Evolutionary conservation across 2,329 filamentous ascomycete species (phyloP).

Genomic region (Ceratocystis albifundus): DNA sequence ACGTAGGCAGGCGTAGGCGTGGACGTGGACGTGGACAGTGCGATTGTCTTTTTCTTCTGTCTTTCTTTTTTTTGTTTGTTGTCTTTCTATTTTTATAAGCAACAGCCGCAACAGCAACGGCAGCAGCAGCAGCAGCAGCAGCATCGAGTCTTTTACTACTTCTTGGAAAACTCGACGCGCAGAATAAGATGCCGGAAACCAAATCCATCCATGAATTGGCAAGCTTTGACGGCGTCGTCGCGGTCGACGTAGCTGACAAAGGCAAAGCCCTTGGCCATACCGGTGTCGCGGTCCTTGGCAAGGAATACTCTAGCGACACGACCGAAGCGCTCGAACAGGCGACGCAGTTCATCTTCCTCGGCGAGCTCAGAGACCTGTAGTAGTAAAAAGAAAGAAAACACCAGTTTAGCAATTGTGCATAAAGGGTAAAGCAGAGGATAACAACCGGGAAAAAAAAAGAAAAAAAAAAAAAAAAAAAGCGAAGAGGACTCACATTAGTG

Average conservation of each 20-base stretch:
- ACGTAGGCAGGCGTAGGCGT: no score
- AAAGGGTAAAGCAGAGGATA: not conserved
- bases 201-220: slow-evolving; percentile 94
- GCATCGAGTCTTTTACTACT: slow-evolving; percentile 8
- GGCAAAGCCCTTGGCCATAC: slow-evolving; percentile 93
- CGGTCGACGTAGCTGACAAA: slow-evolving; percentile 96
- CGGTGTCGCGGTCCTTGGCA: slow-evolving; percentile 94
- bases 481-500: slow-evolving; percentile 65
- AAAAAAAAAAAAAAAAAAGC: slow-evolving; percentile 9
- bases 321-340: slow-evolving; percentile 96
- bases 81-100: slow-evolving; percentile 1
- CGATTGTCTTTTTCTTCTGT: not conserved
- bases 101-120: not conserved
- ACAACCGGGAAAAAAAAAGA: not conserved
- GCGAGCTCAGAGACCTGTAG: slow-evolving; percentile 85
- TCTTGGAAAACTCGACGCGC: slow-evolving; percentile 79
- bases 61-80: slow-evolving; percentile 7
- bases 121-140: not conserved
- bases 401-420: not conserved
- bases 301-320: slow-evolving; percentile 95
- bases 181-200: slow-evolving; percentile 82
- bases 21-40: not conserved
- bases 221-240: slow-evolving; percentile 78
- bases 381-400: not conserved
- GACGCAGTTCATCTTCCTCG: slow-evolving; percentile 86